Base-by-base conservation (phyloP, 2,329 filamentous ascomycete species). In the Aspergillus ibericus region DNA sequence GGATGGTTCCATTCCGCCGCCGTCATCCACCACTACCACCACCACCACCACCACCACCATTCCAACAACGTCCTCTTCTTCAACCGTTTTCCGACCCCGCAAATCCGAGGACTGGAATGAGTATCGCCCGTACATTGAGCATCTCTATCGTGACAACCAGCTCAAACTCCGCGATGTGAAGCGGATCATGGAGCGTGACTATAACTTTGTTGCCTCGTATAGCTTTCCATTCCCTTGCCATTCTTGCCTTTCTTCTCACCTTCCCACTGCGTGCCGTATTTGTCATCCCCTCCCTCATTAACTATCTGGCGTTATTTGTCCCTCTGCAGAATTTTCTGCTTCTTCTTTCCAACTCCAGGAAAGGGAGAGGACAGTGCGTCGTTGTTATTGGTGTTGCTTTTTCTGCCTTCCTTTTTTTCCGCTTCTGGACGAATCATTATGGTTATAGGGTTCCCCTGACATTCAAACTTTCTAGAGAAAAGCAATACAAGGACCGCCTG, bases 401-500 rank as follows among this genome's bases (percentile, higher is more conserved):
- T 54, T 48, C 34, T 42, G 22, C 44, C 56, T 56, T 55, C 51
- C 34, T 50, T 59, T 47, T 48, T 53, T 10, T 64, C 55, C 57
- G 44, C 53, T 53, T 53, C 56, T 25, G 34, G 48, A 48, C 40
- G 22, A 35, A 18, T 50, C 51, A 42, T 18, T 42, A 29, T 25
- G 20, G 42, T 49, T 3, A 49, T 35, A 47, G 40, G 51, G 58
- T 53, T 42, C 50, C 53, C 58, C 49, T 61, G 60, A 69, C 65
- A 66, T 60, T 49, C 49, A 22, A 57, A 40, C 42, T 44, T 29
- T 62, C 40, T 59, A 75, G 72, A 62, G 72, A 75, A 66, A 75
- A 74, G 61, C 72, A 75, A 64, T 75, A 74, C 62, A 75, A 75
- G 68, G 72, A 75, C 58, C 72, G 72, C 22, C 68, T 75, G 6